These are phyloP conservation scores for Guadua angustifolia DNA, from an alignment of 176 grass and related monocot genomes.

Conservation along the genomic window DNA sequence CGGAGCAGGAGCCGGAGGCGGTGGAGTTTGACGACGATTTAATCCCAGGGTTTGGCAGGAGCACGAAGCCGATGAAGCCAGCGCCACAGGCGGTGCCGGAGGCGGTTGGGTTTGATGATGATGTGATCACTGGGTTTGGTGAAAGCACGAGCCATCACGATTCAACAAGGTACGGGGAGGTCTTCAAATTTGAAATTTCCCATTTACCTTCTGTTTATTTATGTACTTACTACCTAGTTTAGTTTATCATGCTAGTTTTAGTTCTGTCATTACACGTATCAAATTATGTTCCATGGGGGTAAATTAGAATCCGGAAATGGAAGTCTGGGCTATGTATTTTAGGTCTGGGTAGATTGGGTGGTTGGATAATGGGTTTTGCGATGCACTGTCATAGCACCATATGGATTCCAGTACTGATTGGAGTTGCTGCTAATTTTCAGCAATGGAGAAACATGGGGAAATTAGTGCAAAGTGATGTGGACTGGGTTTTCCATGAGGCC, in stretches of 20 bases:
- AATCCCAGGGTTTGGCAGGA: slow-evolving; percentile 55
- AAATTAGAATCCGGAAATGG: not conserved
- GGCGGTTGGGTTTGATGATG: slow-evolving; percentile 39
- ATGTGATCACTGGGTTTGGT: slow-evolving; percentile 58
- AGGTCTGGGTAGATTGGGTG: not conserved
- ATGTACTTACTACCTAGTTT: not conserved
- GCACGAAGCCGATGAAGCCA: slow-evolving; percentile 11
- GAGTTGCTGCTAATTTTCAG: not conserved
- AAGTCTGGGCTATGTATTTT: not conserved
- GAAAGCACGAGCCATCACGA: slow-evolving; percentile 15
- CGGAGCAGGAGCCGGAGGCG: slow-evolving; percentile 19
- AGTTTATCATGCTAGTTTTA: not conserved
- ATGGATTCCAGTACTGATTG: not conserved
- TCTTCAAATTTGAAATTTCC: not conserved
- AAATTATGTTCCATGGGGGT: not conserved
- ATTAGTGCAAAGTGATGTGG: not conserved
- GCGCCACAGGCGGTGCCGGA: slow-evolving; percentile 10
- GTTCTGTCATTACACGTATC: not conserved
- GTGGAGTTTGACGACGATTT: slow-evolving; percentile 48
- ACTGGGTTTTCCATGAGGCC: not conserved
- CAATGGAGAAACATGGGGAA: not conserved
- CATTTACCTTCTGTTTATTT: slow-evolving; percentile 13
- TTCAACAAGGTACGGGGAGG: slow-evolving; percentile 4
- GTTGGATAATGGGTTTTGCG: not conserved
- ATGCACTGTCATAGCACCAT: not conserved